These are phyloP conservation scores for Calonectria hawksworthii DNA, from an alignment of 2,329 filamentous ascomycete species.

Conservation along the genomic window DNA sequence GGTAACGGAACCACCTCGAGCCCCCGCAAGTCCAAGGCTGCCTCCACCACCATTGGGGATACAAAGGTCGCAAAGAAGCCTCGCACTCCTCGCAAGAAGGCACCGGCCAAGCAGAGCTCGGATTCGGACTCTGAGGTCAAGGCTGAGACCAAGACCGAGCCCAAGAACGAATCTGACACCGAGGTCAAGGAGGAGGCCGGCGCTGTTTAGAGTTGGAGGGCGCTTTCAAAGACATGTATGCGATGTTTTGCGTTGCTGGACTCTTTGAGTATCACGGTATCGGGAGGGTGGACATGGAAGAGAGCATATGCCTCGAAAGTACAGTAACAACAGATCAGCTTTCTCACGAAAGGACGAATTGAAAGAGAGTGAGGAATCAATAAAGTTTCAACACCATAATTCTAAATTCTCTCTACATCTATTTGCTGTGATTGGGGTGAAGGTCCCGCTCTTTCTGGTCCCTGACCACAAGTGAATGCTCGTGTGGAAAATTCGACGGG, in stretches of 20 bases:
- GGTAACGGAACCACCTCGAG: slow-evolving; percentile 30
- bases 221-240: slow-evolving; percentile 5
- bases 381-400: not conserved
- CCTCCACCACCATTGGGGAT: slow-evolving; percentile 33
- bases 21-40: slow-evolving; percentile 48
- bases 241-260: not conserved
- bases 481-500: not conserved
- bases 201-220: not conserved
- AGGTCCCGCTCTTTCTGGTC: not conserved
- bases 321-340: not conserved
- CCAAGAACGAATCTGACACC: slow-evolving; percentile 37
- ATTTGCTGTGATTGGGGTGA: not conserved
- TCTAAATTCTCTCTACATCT: not conserved
- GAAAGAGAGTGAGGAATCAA: not conserved
- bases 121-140: slow-evolving; percentile 27
- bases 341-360: not conserved
- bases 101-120: slow-evolving; percentile 43
- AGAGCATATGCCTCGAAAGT: not conserved
- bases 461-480: not conserved
- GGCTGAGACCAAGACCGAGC: slow-evolving; percentile 35
- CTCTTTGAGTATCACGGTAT: not conserved
- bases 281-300: not conserved
- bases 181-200: slow-evolving; percentile 27
- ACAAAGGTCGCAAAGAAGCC: slow-evolving; percentile 52
- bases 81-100: slow-evolving; percentile 49